Evolutionary conservation across 1,284 basidiomycete species (phyloP).

Genomic region (Gymnopus androsaceus): DNA sequence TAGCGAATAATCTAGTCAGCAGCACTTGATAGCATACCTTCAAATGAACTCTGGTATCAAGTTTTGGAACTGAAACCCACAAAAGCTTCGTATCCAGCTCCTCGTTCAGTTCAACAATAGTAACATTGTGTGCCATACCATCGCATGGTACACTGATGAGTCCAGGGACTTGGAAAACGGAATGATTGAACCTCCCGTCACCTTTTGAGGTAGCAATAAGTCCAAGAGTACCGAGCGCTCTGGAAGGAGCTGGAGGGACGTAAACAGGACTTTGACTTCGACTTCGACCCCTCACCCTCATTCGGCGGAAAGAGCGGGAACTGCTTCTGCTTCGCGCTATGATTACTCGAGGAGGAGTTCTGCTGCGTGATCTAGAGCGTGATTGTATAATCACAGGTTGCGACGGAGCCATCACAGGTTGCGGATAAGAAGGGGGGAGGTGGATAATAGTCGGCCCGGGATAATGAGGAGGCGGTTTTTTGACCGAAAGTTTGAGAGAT

Average conservation of each 20-base stretch:
- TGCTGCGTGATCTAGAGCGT: background rate
- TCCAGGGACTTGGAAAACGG: slow-evolving; percentile 31
- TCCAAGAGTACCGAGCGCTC: background rate
- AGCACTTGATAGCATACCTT: slow-evolving; percentile 22
- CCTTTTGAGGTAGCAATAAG: slow-evolving; percentile 24
- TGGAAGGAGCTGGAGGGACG: background rate
- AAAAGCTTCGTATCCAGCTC: slow-evolving; percentile 32
- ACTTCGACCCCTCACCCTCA: background rate
- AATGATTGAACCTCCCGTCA: slow-evolving; percentile 29
- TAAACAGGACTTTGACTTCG: background rate
- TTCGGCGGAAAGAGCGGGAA: background rate
- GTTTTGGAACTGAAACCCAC: slow-evolving; percentile 39
- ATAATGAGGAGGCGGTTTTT: background rate
- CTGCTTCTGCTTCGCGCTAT: background rate
- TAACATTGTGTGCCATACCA: slow-evolving; percentile 32
- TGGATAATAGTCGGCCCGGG: background rate
- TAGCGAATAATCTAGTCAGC: background rate
- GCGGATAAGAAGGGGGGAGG: background rate
- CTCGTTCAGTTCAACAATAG: slow-evolving; percentile 29
- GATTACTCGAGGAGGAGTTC: background rate
- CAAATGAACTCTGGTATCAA: slow-evolving; percentile 30
- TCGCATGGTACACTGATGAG: slow-evolving; percentile 35
- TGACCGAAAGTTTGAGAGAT: slow-evolving; percentile 28
- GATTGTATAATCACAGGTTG: background rate
- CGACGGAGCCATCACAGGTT: background rate